Conservation (phyloP, 2,329 filamentous ascomycete genomes). For the Cladosporium colombiae region DNA sequence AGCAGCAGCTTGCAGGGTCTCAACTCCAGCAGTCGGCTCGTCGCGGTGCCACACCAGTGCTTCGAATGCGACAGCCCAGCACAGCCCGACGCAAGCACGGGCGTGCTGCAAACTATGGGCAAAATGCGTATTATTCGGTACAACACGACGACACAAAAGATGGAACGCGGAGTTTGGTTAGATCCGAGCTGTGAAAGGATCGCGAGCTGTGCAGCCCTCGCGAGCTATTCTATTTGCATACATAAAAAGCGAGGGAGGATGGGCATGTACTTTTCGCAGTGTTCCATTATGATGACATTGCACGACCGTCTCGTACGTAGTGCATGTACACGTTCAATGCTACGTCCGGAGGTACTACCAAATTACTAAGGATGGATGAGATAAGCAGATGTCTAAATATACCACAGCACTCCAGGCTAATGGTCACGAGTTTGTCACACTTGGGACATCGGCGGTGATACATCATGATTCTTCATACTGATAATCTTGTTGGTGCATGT, state of each 20-base stretch:
- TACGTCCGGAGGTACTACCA: background rate
- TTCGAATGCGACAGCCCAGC: background rate
- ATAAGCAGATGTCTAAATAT: background rate
- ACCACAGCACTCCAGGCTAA: background rate
- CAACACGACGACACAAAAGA: background rate
- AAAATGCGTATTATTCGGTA: constrained; percentile 9
- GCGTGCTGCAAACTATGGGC: constrained; percentile 3
- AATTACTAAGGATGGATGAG: background rate
- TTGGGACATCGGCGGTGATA: background rate
- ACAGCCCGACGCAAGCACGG: background rate
- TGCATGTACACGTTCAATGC: background rate
- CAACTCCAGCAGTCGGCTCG: constrained; percentile 2
- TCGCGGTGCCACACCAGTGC: constrained; percentile 1
- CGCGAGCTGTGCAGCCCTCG: background rate
- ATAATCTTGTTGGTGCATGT: background rate
- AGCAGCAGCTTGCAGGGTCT: constrained; percentile 9
- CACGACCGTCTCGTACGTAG: background rate
- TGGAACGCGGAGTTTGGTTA: constrained; percentile 10
- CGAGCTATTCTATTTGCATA: background rate
- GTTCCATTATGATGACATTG: background rate
- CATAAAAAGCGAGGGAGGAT: background rate
- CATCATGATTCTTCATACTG: background rate
- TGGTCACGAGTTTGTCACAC: background rate
- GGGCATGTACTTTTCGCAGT: background rate
- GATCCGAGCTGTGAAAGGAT: background rate